Evolutionary conservation across 2,329 filamentous ascomycete genomes (phyloP).

Genomic region (Colletotrichum plurivorum): DNA sequence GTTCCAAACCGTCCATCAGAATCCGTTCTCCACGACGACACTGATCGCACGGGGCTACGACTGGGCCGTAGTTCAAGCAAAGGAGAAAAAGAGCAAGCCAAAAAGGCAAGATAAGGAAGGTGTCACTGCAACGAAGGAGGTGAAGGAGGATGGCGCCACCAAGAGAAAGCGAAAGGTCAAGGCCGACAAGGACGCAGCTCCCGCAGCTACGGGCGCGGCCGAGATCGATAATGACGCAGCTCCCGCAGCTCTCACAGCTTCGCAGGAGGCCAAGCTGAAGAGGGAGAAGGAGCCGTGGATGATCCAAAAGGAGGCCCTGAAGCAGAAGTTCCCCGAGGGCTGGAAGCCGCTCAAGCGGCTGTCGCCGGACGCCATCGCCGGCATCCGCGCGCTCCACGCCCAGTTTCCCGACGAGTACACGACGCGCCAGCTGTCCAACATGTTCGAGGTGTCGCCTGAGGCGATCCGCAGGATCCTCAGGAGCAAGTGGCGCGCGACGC

Average conservation of each 20-base stretch:
- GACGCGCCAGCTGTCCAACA: conserved; percentile 78
- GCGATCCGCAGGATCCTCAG: conserved; percentile 89
- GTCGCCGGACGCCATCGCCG: conserved; percentile 92
- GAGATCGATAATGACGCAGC: conserved; percentile 44
- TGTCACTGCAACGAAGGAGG: too few relatives aligned
- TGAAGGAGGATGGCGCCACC: neutral
- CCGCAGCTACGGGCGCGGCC: too few relatives aligned
- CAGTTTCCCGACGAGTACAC: conserved; percentile 85
- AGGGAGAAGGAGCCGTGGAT: conserved; percentile 72
- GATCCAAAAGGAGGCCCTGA: conserved; percentile 80
- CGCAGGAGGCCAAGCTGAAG: conserved; percentile 31
- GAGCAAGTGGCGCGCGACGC: conserved; percentile 78
- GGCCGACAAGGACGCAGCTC: conserved; percentile 44
- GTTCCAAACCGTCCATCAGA: conserved; percentile 6
- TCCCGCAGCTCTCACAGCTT: too few relatives aligned
- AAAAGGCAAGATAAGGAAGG: too few relatives aligned
- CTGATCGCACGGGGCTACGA: neutral
- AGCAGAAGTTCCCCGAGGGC: conserved; percentile 83
- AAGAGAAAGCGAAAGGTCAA: conserved; percentile 41
- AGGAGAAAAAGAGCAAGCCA: neutral
- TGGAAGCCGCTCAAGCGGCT: conserved; percentile 90
- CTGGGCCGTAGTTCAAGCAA: neutral
- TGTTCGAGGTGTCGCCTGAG: conserved; percentile 91
- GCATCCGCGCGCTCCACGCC: conserved; percentile 85
- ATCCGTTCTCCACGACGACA: conserved; percentile 18